A percentile compares a stretch with the other conserved stretches of the same genome.
These are phyloP conservation scores for Trapa incisa DNA, from an alignment of 345 rosid species.

Conservation along the genomic window DNA sequence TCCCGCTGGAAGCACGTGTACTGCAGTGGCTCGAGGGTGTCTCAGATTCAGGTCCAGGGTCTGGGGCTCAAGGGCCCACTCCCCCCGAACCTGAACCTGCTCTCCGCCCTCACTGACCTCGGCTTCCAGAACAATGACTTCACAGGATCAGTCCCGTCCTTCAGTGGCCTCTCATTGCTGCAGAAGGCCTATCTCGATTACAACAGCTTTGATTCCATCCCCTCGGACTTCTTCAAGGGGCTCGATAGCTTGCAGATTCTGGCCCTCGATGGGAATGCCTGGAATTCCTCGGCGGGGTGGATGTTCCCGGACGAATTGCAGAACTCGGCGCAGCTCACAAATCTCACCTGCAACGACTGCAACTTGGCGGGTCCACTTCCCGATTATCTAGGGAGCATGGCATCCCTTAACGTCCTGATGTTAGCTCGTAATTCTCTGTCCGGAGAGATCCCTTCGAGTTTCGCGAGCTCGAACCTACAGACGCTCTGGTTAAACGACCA, in stretches of 20 bases:
- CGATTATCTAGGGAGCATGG: slow-evolving; percentile 44
- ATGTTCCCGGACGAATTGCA: slow-evolving; percentile 37
- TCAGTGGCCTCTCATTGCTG: slow-evolving; percentile 40
- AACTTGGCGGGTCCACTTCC: slow-evolving; percentile 59
- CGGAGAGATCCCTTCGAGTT: slow-evolving; percentile 44
- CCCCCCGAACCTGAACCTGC: slow-evolving; percentile 47
- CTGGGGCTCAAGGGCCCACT: slow-evolving; percentile 51
- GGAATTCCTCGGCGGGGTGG: slow-evolving; percentile 55
- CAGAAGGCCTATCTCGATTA: slow-evolving; percentile 36
- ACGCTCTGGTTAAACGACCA: slow-evolving; percentile 60
- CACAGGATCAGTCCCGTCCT: slow-evolving; percentile 45
- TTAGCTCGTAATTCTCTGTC: slow-evolving; percentile 41
- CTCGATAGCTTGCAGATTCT: slow-evolving; percentile 29
- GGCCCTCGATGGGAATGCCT: slow-evolving; percentile 50
- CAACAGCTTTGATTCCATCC: slow-evolving; percentile 53
- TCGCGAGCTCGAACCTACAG: slow-evolving; percentile 29
- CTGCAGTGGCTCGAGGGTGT: slow-evolving; percentile 36
- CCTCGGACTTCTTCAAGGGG: slow-evolving; percentile 45
- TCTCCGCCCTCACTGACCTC: slow-evolving; percentile 34
- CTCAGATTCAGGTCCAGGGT: slow-evolving; percentile 51
- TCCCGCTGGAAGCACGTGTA: slow-evolving; percentile 43
- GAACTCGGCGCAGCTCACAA: slow-evolving; percentile 39
- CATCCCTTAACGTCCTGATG: slow-evolving; percentile 37
- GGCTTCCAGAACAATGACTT: slow-evolving; percentile 59
- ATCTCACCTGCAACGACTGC: slow-evolving; percentile 50